Evolutionary conservation across 305 asterid genomes (phyloP), one percentile per base, ranked within the genome.

Genomic region (Petunia hybrid): DNA sequence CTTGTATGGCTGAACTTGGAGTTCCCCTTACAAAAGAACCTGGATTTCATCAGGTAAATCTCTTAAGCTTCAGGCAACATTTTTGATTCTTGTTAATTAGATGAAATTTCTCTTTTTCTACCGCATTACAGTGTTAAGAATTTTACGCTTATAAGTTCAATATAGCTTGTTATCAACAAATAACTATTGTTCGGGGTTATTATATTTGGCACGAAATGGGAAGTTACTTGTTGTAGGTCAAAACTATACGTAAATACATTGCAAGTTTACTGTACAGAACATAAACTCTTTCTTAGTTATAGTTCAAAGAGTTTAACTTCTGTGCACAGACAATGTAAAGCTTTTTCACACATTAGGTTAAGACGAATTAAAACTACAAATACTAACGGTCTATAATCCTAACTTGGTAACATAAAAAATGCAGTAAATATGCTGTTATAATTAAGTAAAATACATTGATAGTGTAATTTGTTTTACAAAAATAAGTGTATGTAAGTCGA

Each of bases 1-100:
- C 99, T 8, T 95, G 99, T 78, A 95, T 95, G 98, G 90, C 98
- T 40, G 99, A 95, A 88, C 87, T 95, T 1, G 98, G 98, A 1
- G 98, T 95, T 53, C 99, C 98, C 43, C 93, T 95, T 75, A 91
- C 98, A 6, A 85, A 83, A 77, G 98, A 95, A 87, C 64, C 63
- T 1, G 99, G 99, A 8, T 95, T 95, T 87, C 99, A 95, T 88
- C 99, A 95, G 93, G 99, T 94, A 85, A 55, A 6, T 8, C 10
- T 22, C 31, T 22, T 22, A 22, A 22, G 56, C 56, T 51, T 51
- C 14, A 4, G 10, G 1, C 0, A 9, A 8, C 14, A 51, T 51
- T 9, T 14, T 51, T 51, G 56, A 51, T 51, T 9, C 56, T 8
- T 51, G 14, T 51, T 51, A 51, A 2, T 9, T 51, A 14, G 56